A percentile compares a stretch with the other conserved stretches of the same genome.
These are phyloP conservation scores for Neurospora sp. DNA, from an alignment of 2,329 filamentous ascomycete species.

Conservation along the genomic window DNA sequence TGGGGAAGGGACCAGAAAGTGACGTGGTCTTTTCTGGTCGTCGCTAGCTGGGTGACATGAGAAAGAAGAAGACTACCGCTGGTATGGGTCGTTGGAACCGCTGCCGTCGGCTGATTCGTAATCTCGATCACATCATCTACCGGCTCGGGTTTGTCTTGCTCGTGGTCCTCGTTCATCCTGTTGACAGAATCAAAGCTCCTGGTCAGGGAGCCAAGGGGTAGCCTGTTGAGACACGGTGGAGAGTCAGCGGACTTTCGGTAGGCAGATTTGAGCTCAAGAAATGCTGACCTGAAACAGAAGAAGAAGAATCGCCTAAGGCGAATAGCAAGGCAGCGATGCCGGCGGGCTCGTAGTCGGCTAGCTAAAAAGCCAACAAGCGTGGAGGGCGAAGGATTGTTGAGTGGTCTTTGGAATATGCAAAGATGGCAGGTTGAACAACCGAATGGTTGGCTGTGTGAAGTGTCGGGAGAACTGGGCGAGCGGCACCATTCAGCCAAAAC, in stretches of 20 bases:
- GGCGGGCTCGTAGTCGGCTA: not conserved
- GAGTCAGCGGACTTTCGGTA: not conserved
- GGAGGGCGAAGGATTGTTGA: not conserved
- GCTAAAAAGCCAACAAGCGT: not conserved
- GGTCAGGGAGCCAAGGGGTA: not conserved
- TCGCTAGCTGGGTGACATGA: not conserved
- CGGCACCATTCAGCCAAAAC: too few relatives aligned
- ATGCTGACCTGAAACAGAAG: not conserved
- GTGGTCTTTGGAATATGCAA: not conserved
- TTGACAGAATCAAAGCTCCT: not conserved
- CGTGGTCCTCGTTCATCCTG: not conserved
- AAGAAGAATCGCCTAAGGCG: not conserved
- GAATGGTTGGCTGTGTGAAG: too few relatives aligned
- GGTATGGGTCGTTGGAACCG: not conserved
- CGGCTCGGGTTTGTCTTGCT: not conserved
- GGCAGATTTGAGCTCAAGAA: not conserved
- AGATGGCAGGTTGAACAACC: not conserved
- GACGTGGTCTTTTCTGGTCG: not conserved
- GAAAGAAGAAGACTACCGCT: not conserved
- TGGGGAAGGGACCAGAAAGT: not conserved
- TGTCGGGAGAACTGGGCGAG: too few relatives aligned
- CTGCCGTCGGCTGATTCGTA: not conserved
- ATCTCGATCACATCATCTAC: fast-evolving
- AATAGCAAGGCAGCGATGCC: not conserved
- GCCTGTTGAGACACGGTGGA: not conserved